Base-by-base conservation (phyloP, 257 asterid species). In the Anisodus tanguticus region DNA sequence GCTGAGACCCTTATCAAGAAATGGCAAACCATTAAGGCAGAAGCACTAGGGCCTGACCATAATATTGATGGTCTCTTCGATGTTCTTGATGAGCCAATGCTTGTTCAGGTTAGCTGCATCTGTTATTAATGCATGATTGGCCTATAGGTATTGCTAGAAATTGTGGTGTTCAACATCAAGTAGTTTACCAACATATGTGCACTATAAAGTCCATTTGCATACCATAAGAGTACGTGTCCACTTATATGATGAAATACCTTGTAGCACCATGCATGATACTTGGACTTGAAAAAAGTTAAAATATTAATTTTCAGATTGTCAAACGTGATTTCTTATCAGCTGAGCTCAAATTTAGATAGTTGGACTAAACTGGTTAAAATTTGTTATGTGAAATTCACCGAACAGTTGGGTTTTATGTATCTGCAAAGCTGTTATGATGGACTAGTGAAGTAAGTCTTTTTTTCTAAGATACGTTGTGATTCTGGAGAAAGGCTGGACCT, bases 71-170 rank as follows among this genome's bases (percentile, higher is more conserved):
- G 92, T 80, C 96, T 97, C 77, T 84, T 85, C 83, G 97, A 93
- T 71, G 87, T 95, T 79, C 98, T 97, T 85, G 98, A 95, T 70
- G 99, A 95, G 89, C 83, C 97, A 45, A 93, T 97, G 99, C 98
- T 97, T 87, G 87, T 41, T 86, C 98, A 95, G 97, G 99, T 97
- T 88, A 88, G 90, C 82, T 88, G 72, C 85, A 82, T 81, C 84
- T 85, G 58, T 87, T 84, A 41, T 89, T 57, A 67, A 76, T 26
- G 35, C 63, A 70, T 79, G 71, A 47, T 77, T 71, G 37, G 31
- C 81, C 84, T 74, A 22, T 67, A 19, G 59, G 35, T 82, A 45
- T 81, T 67, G 49, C 37, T 74, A 17, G 81, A 22, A 49, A 49
- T 74, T 12, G 41, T 74, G 45, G 81, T 74, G 62, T 19, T 49